Evolutionary conservation across 2,329 filamentous ascomycete genomes (phyloP).

Genomic region (Purpureocillium takamizusanense): DNA sequence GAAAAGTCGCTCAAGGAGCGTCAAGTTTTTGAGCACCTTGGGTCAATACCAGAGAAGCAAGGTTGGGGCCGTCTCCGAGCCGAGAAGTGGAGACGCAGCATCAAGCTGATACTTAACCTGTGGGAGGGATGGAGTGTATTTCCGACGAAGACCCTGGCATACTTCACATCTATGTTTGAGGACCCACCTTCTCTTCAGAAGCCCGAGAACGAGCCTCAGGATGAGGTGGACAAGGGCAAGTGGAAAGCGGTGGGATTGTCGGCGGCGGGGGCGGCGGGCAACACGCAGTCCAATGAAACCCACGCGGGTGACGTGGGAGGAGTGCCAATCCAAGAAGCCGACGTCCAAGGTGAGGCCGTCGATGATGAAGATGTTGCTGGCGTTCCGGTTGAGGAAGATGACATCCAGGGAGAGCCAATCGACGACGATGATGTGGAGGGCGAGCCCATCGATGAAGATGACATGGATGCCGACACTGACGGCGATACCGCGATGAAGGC

Average conservation of each 20-base stretch:
- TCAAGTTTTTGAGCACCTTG: slow-evolving; percentile 67
- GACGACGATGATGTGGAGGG: slow-evolving; percentile 30
- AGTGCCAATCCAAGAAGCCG: slow-evolving; percentile 33
- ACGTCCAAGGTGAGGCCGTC: slow-evolving; percentile 28
- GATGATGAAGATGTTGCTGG: slow-evolving; percentile 41
- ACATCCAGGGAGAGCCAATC: slow-evolving; percentile 30
- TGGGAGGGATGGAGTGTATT: slow-evolving; percentile 71
- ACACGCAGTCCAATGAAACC: slow-evolving; percentile 34
- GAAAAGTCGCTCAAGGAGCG: slow-evolving; percentile 60
- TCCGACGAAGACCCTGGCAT: slow-evolving; percentile 61
- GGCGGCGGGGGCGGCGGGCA: slow-evolving; percentile 30
- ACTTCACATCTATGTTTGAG: slow-evolving; percentile 62
- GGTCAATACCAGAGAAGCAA: slow-evolving; percentile 60
- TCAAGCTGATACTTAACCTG: slow-evolving; percentile 57
- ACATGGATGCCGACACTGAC: slow-evolving; percentile 8
- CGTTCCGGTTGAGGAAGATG: slow-evolving; percentile 25
- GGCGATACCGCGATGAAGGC: slow-evolving; percentile 5
- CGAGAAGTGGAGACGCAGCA: slow-evolving; percentile 76
- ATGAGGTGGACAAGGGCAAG: slow-evolving; percentile 25
- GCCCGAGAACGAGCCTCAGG: slow-evolving; percentile 16
- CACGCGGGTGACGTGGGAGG: slow-evolving; percentile 40
- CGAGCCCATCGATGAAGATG: slow-evolving; percentile 18
- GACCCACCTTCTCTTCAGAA: slow-evolving; percentile 45
- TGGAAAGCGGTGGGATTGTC: slow-evolving; percentile 44
- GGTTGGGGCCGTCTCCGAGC: slow-evolving; percentile 74